phyloP scores from a whole-genome alignment of 345 rosid genomes.

The Aquilaria yunnanensis region DNA sequence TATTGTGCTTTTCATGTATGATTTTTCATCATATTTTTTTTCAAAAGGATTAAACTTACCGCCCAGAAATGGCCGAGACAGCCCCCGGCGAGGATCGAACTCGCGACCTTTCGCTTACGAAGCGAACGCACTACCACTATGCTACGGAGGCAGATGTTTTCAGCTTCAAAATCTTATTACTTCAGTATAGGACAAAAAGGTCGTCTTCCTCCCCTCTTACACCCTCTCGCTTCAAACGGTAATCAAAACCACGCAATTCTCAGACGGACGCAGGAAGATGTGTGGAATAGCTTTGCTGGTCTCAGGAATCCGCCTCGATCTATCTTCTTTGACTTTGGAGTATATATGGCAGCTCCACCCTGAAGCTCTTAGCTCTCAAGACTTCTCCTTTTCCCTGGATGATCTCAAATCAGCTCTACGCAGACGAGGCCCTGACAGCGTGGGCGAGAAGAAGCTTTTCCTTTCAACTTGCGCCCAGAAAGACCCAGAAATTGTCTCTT shows the following conservation, averaged over 20 bases:
- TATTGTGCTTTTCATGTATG: too few relatives aligned
- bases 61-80: background rate
- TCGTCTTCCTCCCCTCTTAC: background rate
- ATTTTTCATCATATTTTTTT: too few relatives aligned
- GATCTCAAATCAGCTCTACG: constrained; percentile 47
- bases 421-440: constrained; percentile 77
- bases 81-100: constrained; percentile 94
- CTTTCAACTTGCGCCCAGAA: constrained; percentile 10
- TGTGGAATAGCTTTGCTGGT: constrained; percentile 73
- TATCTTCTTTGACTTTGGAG: constrained; percentile 21
- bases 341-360: constrained; percentile 16
- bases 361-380: too few relatives aligned
- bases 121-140: constrained; percentile 99
- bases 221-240: background rate
- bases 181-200: background rate
- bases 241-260: too few relatives aligned
- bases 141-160: constrained; percentile 55
- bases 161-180: too few relatives aligned
- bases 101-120: constrained; percentile 99
- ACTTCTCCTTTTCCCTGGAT: constrained; percentile 33
- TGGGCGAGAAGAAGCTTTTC: constrained; percentile 43
- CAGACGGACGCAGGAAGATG: constrained; percentile 28
- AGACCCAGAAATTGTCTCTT: constrained; percentile 16
- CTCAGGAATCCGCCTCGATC: constrained; percentile 46
- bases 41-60: too few relatives aligned